phyloP scores from a whole-genome alignment of 345 rosid genomes.

The Pistacia integerrima region DNA sequence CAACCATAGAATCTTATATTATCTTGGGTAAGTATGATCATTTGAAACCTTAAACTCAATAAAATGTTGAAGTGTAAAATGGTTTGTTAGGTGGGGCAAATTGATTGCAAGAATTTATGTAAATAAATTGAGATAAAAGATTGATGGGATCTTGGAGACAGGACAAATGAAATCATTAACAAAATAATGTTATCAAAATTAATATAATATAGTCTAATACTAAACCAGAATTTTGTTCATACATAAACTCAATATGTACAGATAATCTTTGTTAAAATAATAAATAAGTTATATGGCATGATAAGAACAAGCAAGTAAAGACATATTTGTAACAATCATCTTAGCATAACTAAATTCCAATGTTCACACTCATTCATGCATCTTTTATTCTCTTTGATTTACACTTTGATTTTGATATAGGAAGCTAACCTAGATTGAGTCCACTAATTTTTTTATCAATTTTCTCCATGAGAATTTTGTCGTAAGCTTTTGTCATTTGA shows the following conservation, averaged over 20 bases:
- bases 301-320: not conserved
- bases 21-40: too few species aligned
- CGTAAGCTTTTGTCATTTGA: not conserved
- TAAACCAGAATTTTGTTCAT: not conserved
- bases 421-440: not conserved
- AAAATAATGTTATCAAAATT: not conserved
- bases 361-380: slow-evolving; percentile 11
- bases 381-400: not conserved
- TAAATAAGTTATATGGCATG: not conserved
- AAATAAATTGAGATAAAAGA: not conserved
- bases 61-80: too few species aligned
- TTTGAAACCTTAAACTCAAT: too few species aligned
- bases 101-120: slow-evolving; percentile 3
- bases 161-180: slow-evolving; percentile 17
- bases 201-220: not conserved
- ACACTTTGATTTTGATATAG: not conserved
- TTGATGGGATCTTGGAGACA: slow-evolving; percentile 37
- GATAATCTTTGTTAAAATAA: not conserved
- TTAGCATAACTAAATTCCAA: not conserved
- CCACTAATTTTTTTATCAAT: not conserved
- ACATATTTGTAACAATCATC: slow-evolving; percentile 11
- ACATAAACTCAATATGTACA: not conserved
- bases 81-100: too few species aligned
- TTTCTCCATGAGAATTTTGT: not conserved
- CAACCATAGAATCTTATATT: too few species aligned